Evolutionary conservation across 139 green algal species (phyloP).

Genomic region (Coelastrella sp.): DNA sequence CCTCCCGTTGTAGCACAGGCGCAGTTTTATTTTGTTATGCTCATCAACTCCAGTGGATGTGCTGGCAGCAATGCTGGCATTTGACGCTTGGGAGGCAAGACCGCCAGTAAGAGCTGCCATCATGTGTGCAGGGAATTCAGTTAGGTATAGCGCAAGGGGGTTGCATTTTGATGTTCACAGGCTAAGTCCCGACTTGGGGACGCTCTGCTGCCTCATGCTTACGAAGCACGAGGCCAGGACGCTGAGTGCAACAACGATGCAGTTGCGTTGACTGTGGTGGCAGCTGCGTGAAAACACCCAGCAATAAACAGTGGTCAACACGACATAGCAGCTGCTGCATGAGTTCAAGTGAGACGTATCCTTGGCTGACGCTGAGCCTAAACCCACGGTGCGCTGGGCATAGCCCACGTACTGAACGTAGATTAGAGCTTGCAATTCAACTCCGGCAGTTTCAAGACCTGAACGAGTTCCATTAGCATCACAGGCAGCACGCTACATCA

Average conservation of each 20-base stretch:
- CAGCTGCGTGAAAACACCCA: neutral
- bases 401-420: too few relatives aligned
- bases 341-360: neutral
- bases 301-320: too few relatives aligned
- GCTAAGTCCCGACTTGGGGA: neutral
- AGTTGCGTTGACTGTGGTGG: conserved; percentile 23
- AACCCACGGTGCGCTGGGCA: neutral
- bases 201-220: conserved; percentile 4
- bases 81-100: conserved; percentile 2
- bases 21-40: conserved; percentile 48
- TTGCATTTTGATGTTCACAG: conserved; percentile 1
- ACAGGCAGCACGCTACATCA: too few relatives aligned
- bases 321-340: neutral
- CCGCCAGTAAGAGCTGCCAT: conserved; percentile 9
- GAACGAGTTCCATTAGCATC: too few relatives aligned
- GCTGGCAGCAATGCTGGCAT: neutral
- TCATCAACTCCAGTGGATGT: neutral
- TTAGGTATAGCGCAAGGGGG: neutral
- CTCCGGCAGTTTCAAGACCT: too few relatives aligned
- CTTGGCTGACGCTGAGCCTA: neutral
- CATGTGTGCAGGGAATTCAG: neutral
- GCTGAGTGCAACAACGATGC: neutral
- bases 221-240: neutral
- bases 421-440: too few relatives aligned
- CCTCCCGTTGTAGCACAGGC: conserved; percentile 51